Conservation (phyloP, 345 rosid genomes). For the Microcos paniculata region DNA sequence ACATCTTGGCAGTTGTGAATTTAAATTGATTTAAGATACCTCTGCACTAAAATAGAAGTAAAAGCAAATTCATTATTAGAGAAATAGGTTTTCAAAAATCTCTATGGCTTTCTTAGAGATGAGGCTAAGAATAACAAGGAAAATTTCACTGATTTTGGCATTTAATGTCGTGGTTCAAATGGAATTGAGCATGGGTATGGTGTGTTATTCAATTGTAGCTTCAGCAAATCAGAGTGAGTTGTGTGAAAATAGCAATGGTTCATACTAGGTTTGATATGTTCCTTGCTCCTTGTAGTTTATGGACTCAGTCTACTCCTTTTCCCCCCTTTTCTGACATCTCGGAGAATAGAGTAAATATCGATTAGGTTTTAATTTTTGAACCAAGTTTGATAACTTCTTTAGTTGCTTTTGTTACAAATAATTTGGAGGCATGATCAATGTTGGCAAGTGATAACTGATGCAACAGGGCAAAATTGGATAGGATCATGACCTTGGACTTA, state of each 20-base stretch:
- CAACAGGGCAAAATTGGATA: background rate
- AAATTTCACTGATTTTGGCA: background rate
- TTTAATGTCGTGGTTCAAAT: background rate
- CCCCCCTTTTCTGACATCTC: background rate
- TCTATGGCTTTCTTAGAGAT: background rate
- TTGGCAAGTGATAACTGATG: background rate
- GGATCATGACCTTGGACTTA: background rate
- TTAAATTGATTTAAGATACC: background rate
- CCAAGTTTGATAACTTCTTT: background rate
- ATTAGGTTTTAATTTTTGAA: slow-evolving; percentile 1
- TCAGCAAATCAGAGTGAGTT: background rate
- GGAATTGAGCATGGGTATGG: background rate
- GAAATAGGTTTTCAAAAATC: background rate
- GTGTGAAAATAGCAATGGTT: background rate
- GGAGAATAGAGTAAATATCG: background rate
- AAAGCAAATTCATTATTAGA: background rate
- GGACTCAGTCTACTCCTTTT: background rate
- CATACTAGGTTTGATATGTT: background rate
- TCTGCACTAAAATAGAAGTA: background rate
- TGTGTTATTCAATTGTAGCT: background rate
- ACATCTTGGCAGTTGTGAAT: background rate
- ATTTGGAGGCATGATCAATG: background rate
- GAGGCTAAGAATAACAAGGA: background rate
- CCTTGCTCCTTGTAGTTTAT: background rate
- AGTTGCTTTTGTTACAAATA: background rate